Base-by-base conservation (phyloP, 192 early-diverging fungal genomes). In the Coemansia sp. region DNA sequence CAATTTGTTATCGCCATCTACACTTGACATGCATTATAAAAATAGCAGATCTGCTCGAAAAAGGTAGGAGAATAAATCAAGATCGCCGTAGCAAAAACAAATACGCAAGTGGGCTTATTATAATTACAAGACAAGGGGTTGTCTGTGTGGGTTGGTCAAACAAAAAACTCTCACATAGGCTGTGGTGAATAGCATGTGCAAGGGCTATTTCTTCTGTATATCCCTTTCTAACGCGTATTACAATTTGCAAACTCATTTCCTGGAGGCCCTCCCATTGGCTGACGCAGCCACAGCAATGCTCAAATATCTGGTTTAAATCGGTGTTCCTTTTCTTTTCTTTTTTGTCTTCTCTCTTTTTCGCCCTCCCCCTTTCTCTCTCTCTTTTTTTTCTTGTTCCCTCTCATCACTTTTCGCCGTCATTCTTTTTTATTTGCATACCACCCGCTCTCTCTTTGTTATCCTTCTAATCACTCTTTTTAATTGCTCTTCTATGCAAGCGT, bases 241-340 rank as follows among this genome's bases (percentile, higher is more conserved):
- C 45, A 25, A 32, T 15, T 32, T 29, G 27, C 24, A 32, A 25
- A 48, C 46, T 48, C 46, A 48, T 48, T 25, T 29, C 10, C 20
- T 48, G 5, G 17, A 18, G 19, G 46, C 46, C 14, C 33, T 48
- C 32, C 46, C 23, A 48, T 48, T 48, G 46, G 46, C 14, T 35
- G 29, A 32, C 23, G 13, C 46, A 25, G 46, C 46, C 46, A 48
- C 46, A 34, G 30, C 46, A 34, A 19, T 20, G 10, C 17, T 28
- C 28, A 17, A 24, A 46, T 32, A 32, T 46, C 45, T 46, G 32
- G 29, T 48, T 48, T 48, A 24, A 29, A 48, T 48, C 46, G 46
- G 46, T 48, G 46, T 48, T 48, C 46, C 24, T 20, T 11, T 38
- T 42, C 33, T 13, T 48, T 15, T 32, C 9, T 10, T 24, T 36